Evolutionary conservation across 768 basidiomycete species (phyloP).

Genomic region (Lactarius sanguifluus): DNA sequence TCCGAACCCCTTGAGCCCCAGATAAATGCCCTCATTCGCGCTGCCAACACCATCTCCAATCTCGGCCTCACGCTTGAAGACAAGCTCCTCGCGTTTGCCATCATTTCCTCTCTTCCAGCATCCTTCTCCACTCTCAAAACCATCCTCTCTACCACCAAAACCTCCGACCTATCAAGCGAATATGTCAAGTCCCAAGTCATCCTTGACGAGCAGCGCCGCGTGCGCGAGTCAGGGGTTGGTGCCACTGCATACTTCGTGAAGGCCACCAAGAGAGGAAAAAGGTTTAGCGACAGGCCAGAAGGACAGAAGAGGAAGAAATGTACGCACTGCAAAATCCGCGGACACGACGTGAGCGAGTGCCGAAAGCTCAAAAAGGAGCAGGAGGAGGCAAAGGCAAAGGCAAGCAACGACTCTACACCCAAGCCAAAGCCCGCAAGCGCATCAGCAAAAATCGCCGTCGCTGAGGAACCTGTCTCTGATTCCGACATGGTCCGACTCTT

Average conservation of each 20-base stretch:
- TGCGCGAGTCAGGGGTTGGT: neutral
- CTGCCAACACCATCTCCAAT: too few relatives aligned
- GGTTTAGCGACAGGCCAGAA: neutral
- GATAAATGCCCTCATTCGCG: too few relatives aligned
- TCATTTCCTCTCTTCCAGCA: conserved; percentile 31
- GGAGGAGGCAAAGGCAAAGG: too few relatives aligned
- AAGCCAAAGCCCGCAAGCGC: neutral
- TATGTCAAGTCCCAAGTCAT: conserved; percentile 19
- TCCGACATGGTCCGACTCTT: neutral
- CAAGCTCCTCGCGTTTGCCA: conserved; percentile 31
- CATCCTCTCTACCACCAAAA: conserved; percentile 28
- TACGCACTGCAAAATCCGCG: conserved; percentile 1
- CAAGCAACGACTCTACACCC: too few relatives aligned
- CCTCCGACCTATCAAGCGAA: conserved; percentile 20
- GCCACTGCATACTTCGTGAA: neutral
- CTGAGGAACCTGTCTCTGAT: neutral
- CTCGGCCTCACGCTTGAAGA: too few relatives aligned
- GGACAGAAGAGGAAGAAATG: neutral
- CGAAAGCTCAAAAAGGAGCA: too few relatives aligned
- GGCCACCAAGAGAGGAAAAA: neutral
- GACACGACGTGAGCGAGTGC: neutral
- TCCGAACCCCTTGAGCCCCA: too few relatives aligned
- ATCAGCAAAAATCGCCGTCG: neutral
- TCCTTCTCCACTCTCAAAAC: conserved; percentile 32
- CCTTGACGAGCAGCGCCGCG: conserved; percentile 22